These are phyloP conservation scores for Rhodotorula sp. DNA, from an alignment of 1,284 basidiomycete species.

Conservation along the genomic window DNA sequence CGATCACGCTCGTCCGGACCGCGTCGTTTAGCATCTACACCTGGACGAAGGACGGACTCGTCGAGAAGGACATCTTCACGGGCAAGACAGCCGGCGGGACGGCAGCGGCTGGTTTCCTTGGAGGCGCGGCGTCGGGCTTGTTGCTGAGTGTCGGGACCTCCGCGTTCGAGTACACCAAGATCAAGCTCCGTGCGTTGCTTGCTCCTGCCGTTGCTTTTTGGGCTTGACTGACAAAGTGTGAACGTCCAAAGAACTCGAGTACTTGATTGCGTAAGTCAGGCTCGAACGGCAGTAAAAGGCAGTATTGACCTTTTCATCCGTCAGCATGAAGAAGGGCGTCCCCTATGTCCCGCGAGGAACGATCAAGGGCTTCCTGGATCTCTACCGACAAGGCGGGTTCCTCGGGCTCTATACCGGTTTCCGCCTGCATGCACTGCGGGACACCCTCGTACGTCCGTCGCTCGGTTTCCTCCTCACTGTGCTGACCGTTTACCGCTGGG, in stretches of 20 bases:
- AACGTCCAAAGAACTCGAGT: slow-evolving; percentile 67
- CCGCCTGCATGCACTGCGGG: slow-evolving; percentile 59
- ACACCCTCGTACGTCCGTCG: slow-evolving; percentile 26
- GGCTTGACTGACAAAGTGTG: neutral
- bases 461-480: slow-evolving; percentile 54
- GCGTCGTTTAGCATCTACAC: slow-evolving; percentile 54
- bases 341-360: slow-evolving; percentile 45
- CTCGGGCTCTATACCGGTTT: slow-evolving; percentile 79
- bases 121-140: slow-evolving; percentile 38
- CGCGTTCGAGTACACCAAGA: slow-evolving; percentile 43
- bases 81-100: slow-evolving; percentile 1
- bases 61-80: neutral
- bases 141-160: slow-evolving; percentile 34
- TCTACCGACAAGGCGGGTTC: slow-evolving; percentile 60
- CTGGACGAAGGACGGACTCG: slow-evolving; percentile 51
- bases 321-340: slow-evolving; percentile 41
- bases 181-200: slow-evolving; percentile 32
- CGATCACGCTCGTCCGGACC: slow-evolving; percentile 92
- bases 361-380: slow-evolving; percentile 40
- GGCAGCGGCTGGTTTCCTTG: slow-evolving; percentile 24
- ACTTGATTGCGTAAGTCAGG: slow-evolving; percentile 67
- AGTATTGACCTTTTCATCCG: too few relatives aligned
- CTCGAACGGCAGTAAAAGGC: slow-evolving; percentile 29
- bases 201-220: neutral
- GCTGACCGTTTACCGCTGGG: neutral